Evolutionary conservation across 2,329 filamentous ascomycete genomes (phyloP).

Genomic region (Penicillium sp.): DNA sequence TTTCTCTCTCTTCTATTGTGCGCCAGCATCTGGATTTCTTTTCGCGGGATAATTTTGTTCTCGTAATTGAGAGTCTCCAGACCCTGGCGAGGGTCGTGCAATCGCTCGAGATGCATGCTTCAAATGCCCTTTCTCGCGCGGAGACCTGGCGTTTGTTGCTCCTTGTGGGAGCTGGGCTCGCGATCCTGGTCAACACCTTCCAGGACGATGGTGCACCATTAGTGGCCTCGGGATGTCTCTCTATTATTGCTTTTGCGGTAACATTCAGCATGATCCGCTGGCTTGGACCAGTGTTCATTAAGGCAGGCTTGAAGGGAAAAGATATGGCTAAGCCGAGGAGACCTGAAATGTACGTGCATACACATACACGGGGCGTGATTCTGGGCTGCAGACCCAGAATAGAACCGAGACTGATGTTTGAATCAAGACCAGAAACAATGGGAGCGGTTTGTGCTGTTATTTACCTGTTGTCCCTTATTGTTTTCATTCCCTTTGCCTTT

Average conservation of each 20-base stretch:
- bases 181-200: constrained; percentile 77
- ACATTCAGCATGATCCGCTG: constrained; percentile 88
- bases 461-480: constrained; percentile 84
- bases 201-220: constrained; percentile 85
- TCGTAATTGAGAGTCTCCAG: not conserved
- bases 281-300: constrained; percentile 88
- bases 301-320: constrained; percentile 83
- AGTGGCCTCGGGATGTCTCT: constrained; percentile 84
- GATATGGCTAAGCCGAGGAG: constrained; percentile 81
- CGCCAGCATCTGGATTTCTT: constrained; percentile 5
- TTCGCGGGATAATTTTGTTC: not conserved
- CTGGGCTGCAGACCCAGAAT: not conserved
- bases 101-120: constrained; percentile 36
- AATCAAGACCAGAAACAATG: constrained; percentile 83
- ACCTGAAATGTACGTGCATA: constrained; percentile 68
- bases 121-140: constrained; percentile 51
- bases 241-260: constrained; percentile 78
- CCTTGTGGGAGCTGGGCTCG: constrained; percentile 70
- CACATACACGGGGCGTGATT: not conserved
- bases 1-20: constrained; percentile 3
- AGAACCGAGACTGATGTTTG: constrained; percentile 13
- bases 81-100: not conserved
- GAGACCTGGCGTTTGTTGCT: constrained; percentile 64
- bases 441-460: constrained; percentile 90
- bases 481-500: constrained; percentile 95